Evolutionary conservation across 2,329 filamentous ascomycete genomes (phyloP).

Genomic region (Cordyceps javanica): DNA sequence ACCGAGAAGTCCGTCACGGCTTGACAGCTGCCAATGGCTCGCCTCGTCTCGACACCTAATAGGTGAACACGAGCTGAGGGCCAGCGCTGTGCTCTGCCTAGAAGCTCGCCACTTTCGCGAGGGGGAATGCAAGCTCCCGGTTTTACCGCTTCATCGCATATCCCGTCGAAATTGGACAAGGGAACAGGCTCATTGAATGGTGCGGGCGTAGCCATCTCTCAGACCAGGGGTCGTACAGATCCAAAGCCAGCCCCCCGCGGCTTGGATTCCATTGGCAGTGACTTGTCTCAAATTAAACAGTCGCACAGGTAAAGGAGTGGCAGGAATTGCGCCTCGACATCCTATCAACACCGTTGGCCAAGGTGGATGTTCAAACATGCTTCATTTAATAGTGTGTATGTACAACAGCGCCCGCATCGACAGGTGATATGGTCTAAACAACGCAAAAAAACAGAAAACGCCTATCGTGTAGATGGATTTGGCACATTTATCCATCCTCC

Average conservation of each 20-base stretch:
- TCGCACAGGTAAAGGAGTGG: background rate
- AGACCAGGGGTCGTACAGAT: background rate
- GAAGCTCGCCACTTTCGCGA: background rate
- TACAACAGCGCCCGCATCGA: background rate
- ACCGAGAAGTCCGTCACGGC: background rate
- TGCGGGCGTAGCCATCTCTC: background rate
- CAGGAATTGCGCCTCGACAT: background rate
- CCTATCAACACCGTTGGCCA: background rate
- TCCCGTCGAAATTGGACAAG: background rate
- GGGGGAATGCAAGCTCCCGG: background rate
- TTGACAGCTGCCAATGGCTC: background rate
- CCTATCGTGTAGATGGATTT: background rate
- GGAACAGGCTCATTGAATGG: background rate
- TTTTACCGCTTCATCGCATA: background rate
- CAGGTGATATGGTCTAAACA: background rate
- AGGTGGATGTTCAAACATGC: background rate
- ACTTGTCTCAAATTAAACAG: background rate
- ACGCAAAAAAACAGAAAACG: background rate
- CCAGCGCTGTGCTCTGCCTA: background rate
- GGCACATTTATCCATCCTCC: background rate
- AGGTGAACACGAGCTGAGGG: background rate
- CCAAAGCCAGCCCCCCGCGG: background rate
- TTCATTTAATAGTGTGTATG: background rate
- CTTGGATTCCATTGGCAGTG: background rate
- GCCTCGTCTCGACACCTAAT: too few species aligned